These are phyloP conservation scores for Solanum hybrid DNA, from an alignment of 305 asterid species.

Conservation along the genomic window DNA sequence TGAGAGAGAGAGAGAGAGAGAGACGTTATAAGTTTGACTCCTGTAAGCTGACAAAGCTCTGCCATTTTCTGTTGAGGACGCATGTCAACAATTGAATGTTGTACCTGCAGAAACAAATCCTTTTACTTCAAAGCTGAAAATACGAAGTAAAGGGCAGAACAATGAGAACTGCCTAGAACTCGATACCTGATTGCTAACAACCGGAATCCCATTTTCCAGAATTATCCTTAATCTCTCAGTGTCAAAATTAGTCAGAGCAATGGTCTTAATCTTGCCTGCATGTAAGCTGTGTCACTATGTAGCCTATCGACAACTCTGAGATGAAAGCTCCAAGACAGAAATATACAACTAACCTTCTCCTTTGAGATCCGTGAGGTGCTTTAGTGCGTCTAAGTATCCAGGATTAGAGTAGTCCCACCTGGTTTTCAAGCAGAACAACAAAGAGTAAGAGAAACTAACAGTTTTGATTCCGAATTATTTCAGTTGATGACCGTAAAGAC, in stretches of 20 bases:
- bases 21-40: constrained; percentile 95
- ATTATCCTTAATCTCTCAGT: constrained; percentile 72
- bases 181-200: constrained; percentile 84
- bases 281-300: constrained; percentile 22
- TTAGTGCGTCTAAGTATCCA: constrained; percentile 94
- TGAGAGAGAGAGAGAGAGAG: constrained; percentile 25
- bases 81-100: constrained; percentile 95
- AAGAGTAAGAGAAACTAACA: neutral
- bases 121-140: neutral
- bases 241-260: constrained; percentile 92
- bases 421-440: constrained; percentile 12
- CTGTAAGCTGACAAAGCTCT: constrained; percentile 73
- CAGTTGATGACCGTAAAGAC: neutral
- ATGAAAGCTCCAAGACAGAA: constrained; percentile 1
- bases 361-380: constrained; percentile 92
- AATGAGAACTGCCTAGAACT: neutral
- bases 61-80: constrained; percentile 99
- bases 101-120: constrained; percentile 55
- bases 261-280: constrained; percentile 94
- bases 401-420: constrained; percentile 96
- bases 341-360: constrained; percentile 61
- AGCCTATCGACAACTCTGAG: constrained; percentile 17
- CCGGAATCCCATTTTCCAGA: constrained; percentile 83
- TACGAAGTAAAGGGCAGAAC: neutral
- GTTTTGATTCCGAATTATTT: neutral